Base-by-base conservation (phyloP, 1,284 basidiomycete genomes). In the Marasmius oreades region DNA sequence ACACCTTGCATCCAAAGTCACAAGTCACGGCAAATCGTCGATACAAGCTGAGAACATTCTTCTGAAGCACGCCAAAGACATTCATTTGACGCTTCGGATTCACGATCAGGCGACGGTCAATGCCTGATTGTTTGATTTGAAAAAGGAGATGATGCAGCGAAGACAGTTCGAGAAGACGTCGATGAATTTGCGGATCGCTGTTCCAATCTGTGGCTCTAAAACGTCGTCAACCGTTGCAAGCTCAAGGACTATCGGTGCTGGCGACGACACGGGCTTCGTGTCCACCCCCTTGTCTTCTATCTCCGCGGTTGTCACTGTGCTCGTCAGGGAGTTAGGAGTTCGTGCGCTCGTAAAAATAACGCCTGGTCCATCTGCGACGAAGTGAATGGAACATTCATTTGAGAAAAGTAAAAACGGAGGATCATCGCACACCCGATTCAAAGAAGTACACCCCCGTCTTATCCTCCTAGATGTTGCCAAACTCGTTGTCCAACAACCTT, bases 391-490 rank as follows among this genome's bases (percentile, higher is more conserved):
- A 22, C 37, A 46, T n/a, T 5, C 24, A 20, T 22, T 16, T 39
- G 31, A 36, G 24, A 22, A 47, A 31, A 28, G 28, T 31, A 44
- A 33, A 12, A 48, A n/a, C 53, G 18, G 55, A 22, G 23, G n/a
- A n/a, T n/a, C n/a, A 53, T 16, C 0, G 67, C 78, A 46, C 61
- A 90, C 92, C 91, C 18, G 90, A 70, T 60, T 92, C 90, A 65
- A 98, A 98, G 70, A 97, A 98, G 70, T 97, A 98, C 0, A 98
- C 95, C 34, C 97, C 79, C 0, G 96, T 99, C 62, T 95, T 96
- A 71, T 99, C 96, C 1, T 97, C 96, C 48, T 97, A 83, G 51
- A 95, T 88, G 66, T 96, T 95, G 5, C 47, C 47, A 7, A 18
- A n/a, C 5, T 50, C 47, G 52, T 96, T 93, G 39, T 93, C 90